These are phyloP conservation scores for Eleusine indica DNA, from an alignment of 176 grass and related monocot genomes.

Conservation along the genomic window DNA sequence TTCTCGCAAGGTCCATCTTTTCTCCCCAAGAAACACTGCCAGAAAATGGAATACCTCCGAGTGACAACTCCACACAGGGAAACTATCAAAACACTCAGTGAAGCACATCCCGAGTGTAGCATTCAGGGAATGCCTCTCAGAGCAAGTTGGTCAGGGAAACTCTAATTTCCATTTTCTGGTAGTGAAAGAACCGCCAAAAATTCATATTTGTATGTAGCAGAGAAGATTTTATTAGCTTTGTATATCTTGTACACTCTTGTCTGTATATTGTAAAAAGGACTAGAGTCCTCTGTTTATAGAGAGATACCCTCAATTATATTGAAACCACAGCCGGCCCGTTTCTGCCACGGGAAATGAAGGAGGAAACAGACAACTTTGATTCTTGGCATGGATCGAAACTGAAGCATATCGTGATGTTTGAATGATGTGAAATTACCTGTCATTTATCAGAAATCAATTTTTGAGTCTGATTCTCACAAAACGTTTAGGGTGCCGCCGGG, in stretches of 20 bases:
- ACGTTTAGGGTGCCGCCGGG: neutral
- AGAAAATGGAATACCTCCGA: too few species aligned
- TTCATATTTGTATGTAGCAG: slow-evolving; percentile 21
- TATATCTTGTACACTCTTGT: slow-evolving; percentile 5
- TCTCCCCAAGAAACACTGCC: neutral
- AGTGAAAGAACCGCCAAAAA: neutral
- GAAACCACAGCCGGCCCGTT: neutral
- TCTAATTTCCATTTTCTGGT: too few species aligned
- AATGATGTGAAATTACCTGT: neutral
- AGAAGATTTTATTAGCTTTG: neutral
- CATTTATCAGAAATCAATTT: neutral
- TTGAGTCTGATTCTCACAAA: neutral
- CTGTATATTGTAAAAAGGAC: slow-evolving; percentile 8
- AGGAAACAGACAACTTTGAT: neutral
- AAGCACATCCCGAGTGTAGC: too few species aligned
- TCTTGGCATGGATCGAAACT: neutral
- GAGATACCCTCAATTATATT: neutral
- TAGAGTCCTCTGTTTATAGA: slow-evolving; percentile 1
- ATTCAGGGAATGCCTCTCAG: too few species aligned
- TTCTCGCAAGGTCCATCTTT: neutral
- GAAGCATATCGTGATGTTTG: neutral
- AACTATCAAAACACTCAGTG: too few species aligned
- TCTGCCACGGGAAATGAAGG: neutral
- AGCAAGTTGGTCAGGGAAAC: too few species aligned
- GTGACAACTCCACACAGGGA: too few species aligned